phyloP scores from a whole-genome alignment of 2,329 filamentous ascomycete species.

The Diaporthe vaccinii region DNA sequence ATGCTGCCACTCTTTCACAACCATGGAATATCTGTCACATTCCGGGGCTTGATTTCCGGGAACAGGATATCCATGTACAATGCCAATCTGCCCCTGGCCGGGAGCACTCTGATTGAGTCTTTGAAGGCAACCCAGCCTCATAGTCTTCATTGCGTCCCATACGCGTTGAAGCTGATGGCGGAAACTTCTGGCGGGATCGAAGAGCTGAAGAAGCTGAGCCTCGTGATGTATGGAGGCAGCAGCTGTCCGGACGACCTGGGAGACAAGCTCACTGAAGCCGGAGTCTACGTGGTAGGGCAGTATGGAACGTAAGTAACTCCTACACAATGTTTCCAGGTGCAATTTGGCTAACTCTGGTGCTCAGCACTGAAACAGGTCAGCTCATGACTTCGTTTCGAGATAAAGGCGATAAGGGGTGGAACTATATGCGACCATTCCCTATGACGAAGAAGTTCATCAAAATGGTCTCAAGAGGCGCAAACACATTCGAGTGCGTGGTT shows the following conservation, averaged over 20 bases:
- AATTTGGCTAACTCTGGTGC: background rate
- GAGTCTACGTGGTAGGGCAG: slow-evolving; percentile 63
- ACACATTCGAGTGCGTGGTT: slow-evolving; percentile 50
- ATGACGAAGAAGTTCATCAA: slow-evolving; percentile 57
- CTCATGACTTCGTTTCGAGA: slow-evolving; percentile 68
- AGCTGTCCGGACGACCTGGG: slow-evolving; percentile 67
- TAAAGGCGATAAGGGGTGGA: slow-evolving; percentile 65
- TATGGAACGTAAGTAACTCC: slow-evolving; percentile 60
- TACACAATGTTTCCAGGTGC: background rate
- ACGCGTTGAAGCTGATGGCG: slow-evolving; percentile 68
- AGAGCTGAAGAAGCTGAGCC: slow-evolving; percentile 55
- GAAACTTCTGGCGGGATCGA: slow-evolving; percentile 66
- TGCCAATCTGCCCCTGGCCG: slow-evolving; percentile 62
- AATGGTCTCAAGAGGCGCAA: slow-evolving; percentile 50
- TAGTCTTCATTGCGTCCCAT: slow-evolving; percentile 69
- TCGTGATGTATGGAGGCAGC: slow-evolving; percentile 66
- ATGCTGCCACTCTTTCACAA: slow-evolving; percentile 66
- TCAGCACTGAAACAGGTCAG: slow-evolving; percentile 68
- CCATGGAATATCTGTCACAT: slow-evolving; percentile 63
- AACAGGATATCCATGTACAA: slow-evolving; percentile 63
- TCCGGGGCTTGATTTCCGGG: slow-evolving; percentile 60
- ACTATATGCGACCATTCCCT: slow-evolving; percentile 62
- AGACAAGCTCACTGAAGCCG: slow-evolving; percentile 59
- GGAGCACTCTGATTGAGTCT: slow-evolving; percentile 55
- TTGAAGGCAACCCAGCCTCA: slow-evolving; percentile 58